These are phyloP conservation scores for Penicillium glabrum DNA, from an alignment of 2,329 filamentous ascomycete species.

Conservation along the genomic window DNA sequence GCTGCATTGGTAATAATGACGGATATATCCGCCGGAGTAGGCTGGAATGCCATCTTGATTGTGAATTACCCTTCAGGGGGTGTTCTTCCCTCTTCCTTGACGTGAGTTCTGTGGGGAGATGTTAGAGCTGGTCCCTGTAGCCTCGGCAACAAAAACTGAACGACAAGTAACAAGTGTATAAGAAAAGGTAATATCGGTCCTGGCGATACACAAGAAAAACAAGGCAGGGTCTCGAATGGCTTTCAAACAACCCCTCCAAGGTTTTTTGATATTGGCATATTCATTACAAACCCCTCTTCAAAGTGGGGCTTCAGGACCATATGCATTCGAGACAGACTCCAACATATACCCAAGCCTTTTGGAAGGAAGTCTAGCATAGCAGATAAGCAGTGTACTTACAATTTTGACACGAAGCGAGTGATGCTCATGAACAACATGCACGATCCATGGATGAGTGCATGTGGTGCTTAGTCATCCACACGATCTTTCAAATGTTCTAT, in stretches of 20 bases:
- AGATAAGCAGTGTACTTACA: constrained; percentile 2
- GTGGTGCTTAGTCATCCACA: constrained; percentile 8
- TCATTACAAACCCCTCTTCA: background rate
- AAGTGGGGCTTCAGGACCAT: background rate
- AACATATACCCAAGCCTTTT: background rate
- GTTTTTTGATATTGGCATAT: background rate
- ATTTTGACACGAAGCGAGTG: constrained; percentile 1
- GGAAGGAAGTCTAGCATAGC: background rate
- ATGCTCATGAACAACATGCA: constrained; percentile 1
- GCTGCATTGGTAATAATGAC: constrained; percentile 39
- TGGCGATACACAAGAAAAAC: background rate
- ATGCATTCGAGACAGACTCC: background rate
- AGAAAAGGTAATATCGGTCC: background rate
- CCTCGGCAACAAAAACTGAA: background rate
- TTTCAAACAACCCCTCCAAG: background rate
- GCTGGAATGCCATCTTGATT: constrained; percentile 34
- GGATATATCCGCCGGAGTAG: constrained; percentile 39
- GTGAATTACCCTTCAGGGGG: background rate
- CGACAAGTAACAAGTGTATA: background rate
- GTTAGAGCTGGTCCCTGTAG: background rate
- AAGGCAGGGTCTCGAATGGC: background rate
- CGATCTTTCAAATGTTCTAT: background rate
- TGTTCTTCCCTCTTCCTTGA: background rate
- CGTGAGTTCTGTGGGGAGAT: background rate
- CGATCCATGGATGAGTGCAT: background rate